These are phyloP conservation scores for Alloteropsis semialata DNA, from an alignment of 176 grass and related monocot species.

Conservation along the genomic window DNA sequence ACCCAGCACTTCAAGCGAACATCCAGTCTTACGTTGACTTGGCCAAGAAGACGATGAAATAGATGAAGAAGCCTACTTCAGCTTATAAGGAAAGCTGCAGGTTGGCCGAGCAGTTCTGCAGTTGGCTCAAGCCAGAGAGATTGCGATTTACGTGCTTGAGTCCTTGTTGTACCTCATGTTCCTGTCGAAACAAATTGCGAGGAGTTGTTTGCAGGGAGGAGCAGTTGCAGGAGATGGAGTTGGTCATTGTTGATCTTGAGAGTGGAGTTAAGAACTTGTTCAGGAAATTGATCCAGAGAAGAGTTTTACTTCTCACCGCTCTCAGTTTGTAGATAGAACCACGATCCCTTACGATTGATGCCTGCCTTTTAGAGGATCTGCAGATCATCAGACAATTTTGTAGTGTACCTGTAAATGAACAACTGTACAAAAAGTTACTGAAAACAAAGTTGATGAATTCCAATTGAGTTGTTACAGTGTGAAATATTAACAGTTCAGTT, in stretches of 20 bases:
- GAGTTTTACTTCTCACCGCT: conserved; percentile 40
- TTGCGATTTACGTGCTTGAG: conserved; percentile 29
- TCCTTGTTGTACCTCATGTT: conserved; percentile 7
- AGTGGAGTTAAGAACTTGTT: background rate
- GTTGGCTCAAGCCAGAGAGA: conserved; percentile 37
- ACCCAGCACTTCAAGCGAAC: conserved; percentile 19
- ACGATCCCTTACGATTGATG: conserved; percentile 9
- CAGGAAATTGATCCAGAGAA: too few species aligned
- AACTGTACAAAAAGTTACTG: conserved; percentile 26
- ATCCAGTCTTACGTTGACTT: conserved; percentile 39
- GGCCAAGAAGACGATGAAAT: conserved; percentile 38
- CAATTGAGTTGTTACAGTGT: background rate
- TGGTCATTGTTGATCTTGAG: conserved; percentile 38
- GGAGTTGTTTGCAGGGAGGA: conserved; percentile 20
- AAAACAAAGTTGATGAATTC: conserved; percentile 4
- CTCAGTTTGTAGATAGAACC: conserved; percentile 37
- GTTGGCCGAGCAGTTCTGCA: conserved; percentile 26
- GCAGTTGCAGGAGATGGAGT: conserved; percentile 36
- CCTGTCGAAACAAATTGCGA: conserved; percentile 27
- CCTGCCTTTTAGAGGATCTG: conserved; percentile 40
- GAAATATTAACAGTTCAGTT: background rate
- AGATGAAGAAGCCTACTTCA: conserved; percentile 29
- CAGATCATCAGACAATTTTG: conserved; percentile 13
- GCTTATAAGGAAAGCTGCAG: conserved; percentile 22
- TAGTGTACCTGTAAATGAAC: conserved; percentile 12